A percentile compares a stretch with the other conserved stretches of the same genome.
Conservation (phyloP, 768 basidiomycete species). For the Infundibulicybe gibba region DNA sequence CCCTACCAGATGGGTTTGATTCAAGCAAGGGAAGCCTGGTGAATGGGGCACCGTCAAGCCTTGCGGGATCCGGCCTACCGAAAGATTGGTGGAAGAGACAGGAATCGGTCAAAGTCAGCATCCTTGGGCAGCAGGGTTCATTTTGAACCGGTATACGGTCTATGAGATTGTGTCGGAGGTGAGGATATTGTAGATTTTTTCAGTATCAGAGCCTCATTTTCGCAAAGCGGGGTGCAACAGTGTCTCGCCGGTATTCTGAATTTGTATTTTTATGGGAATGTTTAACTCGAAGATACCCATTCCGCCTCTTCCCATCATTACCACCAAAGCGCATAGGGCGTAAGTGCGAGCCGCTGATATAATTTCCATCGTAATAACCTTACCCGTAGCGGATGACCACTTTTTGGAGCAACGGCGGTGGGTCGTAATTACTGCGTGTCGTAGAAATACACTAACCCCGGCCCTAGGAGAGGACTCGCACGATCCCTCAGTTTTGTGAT, state of each 20-base stretch:
- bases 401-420: constrained; percentile 91
- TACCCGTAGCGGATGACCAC: constrained; percentile 66
- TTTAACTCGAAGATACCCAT: constrained; percentile 84
- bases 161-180: constrained; percentile 82
- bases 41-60: constrained; percentile 51
- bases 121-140: constrained; percentile 88
- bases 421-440: background rate
- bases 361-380: constrained; percentile 5
- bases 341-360: constrained; percentile 36
- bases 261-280: constrained; percentile 90
- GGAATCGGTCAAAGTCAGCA: constrained; percentile 64
- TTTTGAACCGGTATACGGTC: constrained; percentile 81
- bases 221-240: constrained; percentile 56
- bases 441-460: constrained; percentile 1
- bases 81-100: constrained; percentile 86
- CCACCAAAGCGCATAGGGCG: constrained; percentile 93
- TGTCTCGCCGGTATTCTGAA: constrained; percentile 88
- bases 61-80: constrained; percentile 71
- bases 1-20: constrained; percentile 27
- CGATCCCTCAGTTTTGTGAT: constrained; percentile 79
- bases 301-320: constrained; percentile 80
- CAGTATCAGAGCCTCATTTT: background rate
- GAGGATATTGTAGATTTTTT: constrained; percentile 21
- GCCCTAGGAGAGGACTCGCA: constrained; percentile 67
- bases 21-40: constrained; percentile 20